Conservation (phyloP, 345 rosid genomes). For the Excoecaria cochinchinensis region DNA sequence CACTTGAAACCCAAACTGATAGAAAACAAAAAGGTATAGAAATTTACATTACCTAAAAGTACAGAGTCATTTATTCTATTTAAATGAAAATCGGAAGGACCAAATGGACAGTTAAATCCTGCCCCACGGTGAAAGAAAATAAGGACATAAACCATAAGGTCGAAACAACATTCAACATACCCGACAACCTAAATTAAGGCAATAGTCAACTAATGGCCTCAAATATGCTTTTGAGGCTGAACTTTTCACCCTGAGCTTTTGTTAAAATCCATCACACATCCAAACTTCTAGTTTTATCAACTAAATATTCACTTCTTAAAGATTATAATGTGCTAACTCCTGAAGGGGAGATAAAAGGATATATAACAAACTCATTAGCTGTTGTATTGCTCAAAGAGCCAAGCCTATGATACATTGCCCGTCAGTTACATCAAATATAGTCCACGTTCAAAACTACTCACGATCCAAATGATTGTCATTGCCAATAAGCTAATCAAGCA, state of each 20-base stretch:
- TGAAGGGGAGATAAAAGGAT: not conserved
- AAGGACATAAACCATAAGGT: not conserved
- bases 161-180: not conserved
- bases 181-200: not conserved
- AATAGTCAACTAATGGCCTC: not conserved
- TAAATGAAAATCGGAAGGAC: not conserved
- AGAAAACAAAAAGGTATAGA: not conserved
- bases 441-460: not conserved
- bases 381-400: not conserved
- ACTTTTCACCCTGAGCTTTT: no score
- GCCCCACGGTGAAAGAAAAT: not conserved
- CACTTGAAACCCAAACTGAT: slow-evolving; percentile 7
- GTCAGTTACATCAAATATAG: not conserved
- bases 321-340: not conserved
- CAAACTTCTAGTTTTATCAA: no score
- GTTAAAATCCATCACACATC: no score
- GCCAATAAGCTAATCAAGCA: slow-evolving; percentile 8
- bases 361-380: not conserved
- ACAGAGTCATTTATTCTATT: not conserved
- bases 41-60: not conserved
- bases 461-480: not conserved
- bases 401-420: not conserved
- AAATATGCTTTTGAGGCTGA: not conserved
- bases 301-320: no score
- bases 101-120: not conserved